Conservation (phyloP, 345 rosid genomes). For the Brassica incana region DNA sequence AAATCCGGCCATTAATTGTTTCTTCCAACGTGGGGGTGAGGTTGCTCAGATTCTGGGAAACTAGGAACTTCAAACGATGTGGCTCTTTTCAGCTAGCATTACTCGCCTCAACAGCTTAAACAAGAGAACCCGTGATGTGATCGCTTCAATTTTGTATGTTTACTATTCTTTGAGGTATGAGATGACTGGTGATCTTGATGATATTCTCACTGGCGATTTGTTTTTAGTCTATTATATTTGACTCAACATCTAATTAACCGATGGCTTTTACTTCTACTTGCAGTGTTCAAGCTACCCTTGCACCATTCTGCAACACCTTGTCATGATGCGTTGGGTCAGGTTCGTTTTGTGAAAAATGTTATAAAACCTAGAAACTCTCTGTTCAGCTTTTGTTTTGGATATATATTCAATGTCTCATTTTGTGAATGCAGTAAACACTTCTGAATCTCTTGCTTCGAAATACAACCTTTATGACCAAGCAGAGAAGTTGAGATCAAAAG, state of each 20-base stretch:
- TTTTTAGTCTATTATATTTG: neutral
- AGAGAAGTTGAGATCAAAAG: too few relatives aligned
- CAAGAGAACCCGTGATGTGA: slow-evolving; percentile 73
- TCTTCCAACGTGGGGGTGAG: too few relatives aligned
- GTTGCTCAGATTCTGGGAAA: too few relatives aligned
- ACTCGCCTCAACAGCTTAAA: slow-evolving; percentile 64
- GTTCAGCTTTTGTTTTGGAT: too few relatives aligned
- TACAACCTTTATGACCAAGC: too few relatives aligned
- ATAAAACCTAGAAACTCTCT: too few relatives aligned
- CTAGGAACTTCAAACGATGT: too few relatives aligned
- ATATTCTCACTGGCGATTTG: slow-evolving; percentile 40
- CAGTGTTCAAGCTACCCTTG: slow-evolving; percentile 64
- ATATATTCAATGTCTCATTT: too few relatives aligned
- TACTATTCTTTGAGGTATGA: slow-evolving; percentile 81
- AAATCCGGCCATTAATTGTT: too few relatives aligned
- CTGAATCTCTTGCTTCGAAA: too few relatives aligned
- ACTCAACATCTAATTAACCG: neutral
- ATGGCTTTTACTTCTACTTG: slow-evolving; percentile 1
- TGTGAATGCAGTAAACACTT: too few relatives aligned
- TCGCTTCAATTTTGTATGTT: slow-evolving; percentile 63
- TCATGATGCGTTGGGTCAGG: slow-evolving; percentile 55
- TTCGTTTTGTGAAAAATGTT: too few relatives aligned
- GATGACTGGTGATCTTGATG: slow-evolving; percentile 74
- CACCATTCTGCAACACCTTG: slow-evolving; percentile 80
- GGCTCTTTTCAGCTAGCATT: slow-evolving; percentile 42